Evolutionary conservation across 1,284 basidiomycete species (phyloP).

Genomic region (Ustilago xerochloae): DNA sequence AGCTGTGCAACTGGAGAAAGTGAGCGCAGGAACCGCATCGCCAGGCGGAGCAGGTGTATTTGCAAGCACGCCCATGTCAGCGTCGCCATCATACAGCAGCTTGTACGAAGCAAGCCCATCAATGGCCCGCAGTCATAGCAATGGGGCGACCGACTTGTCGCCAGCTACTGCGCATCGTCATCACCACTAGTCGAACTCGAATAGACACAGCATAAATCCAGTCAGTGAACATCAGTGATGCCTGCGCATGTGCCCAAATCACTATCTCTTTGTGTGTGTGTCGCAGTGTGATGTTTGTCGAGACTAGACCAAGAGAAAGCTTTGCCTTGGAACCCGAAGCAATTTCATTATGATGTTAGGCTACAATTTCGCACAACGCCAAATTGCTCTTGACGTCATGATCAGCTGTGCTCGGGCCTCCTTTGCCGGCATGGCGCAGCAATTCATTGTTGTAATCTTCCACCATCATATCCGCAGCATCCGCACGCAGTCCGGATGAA

Average conservation of each 20-base stretch:
- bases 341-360: too few relatives aligned
- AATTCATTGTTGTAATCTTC: not conserved
- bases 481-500: not conserved
- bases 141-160: slow-evolving; percentile 4
- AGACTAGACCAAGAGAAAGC: too few relatives aligned
- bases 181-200: slow-evolving; percentile 3
- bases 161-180: slow-evolving; percentile 19
- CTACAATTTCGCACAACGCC: too few relatives aligned
- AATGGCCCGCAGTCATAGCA: slow-evolving; percentile 1
- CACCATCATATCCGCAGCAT: not conserved
- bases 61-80: slow-evolving; percentile 24
- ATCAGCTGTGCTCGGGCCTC: not conserved
- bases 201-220: too few relatives aligned
- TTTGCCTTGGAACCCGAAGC: too few relatives aligned
- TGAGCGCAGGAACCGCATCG: not conserved
- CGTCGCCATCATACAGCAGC: slow-evolving; percentile 30
- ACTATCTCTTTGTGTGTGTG: too few relatives aligned
- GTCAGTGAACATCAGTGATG: too few relatives aligned
- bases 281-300: too few relatives aligned
- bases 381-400: not conserved
- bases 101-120: slow-evolving; percentile 19
- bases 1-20: slow-evolving; percentile 55
- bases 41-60: not conserved
- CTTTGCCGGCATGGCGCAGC: not conserved
- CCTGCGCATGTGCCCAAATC: too few relatives aligned